Base-by-base conservation (phyloP, 73 alveolate genomes). In the Loxodes magnus region DNA sequence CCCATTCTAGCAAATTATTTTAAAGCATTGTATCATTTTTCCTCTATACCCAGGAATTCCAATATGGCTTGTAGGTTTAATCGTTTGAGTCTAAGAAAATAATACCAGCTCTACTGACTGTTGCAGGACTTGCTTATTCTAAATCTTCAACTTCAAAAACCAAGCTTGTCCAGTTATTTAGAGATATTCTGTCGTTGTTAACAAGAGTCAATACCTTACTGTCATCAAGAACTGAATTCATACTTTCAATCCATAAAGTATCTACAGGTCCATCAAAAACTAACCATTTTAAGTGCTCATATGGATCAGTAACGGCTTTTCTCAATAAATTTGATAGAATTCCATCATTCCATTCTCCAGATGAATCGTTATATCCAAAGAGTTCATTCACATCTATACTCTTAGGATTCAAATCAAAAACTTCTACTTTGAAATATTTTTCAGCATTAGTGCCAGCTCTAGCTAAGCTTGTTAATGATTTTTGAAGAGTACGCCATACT, bases 221-320 rank as follows among this genome's bases (percentile, higher is more conserved):
- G 66, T 66, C 80, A 15, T 66, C 80, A 30, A 66, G 76, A 10
- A 66, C 80, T 1, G 80, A 55, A 68, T 73, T 92, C 97, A 96
- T 85, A 52, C 98, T 87, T 79, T 96, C 99, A 54, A 96, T 96
- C 99, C 99, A 96, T 60, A 93, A 90, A 9, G 99, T 96, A 72
- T 96, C 99, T n/a, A 96, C 98, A 2, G 99, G 99, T 14, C 99
- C 98, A 69, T 93, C 99, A 34, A 93, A 80, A 15, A 96, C 79
- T 81, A 93, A 56, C 99, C 99, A 96, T 83, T 91, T 93, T 54
- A 74, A 60, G 53, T 84, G 87, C 17, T 55, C 51, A 70, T 79
- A 62, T 66, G 84, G 90, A 64, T 91, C 96, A 78, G 92, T 81
- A 71, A 99, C 93, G 27, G 85, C 77, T 35, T 84, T 80, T 64